Conservation (phyloP, 805 yeast genomes). For the Candida tammaniensis region DNA sequence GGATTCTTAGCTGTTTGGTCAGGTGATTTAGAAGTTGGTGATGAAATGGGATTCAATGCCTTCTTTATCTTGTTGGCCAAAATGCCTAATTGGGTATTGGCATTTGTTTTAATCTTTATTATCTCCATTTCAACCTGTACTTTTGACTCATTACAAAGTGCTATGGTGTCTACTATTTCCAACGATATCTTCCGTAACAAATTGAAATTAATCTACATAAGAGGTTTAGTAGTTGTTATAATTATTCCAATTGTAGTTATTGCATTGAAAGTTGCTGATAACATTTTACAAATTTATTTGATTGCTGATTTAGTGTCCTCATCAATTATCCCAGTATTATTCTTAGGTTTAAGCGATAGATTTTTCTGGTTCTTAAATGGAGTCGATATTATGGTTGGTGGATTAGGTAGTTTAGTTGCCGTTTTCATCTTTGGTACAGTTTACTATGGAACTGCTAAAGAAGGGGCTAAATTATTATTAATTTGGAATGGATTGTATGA, state of each 20-base stretch:
- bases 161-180: conserved; percentile 82
- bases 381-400: conserved; percentile 78
- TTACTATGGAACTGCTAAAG: conserved; percentile 67
- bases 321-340: conserved; percentile 78
- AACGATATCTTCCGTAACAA: conserved; percentile 87
- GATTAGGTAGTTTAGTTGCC: conserved; percentile 75
- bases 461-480: conserved; percentile 74
- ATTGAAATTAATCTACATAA: conserved; percentile 60
- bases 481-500: conserved; percentile 78
- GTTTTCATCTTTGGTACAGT: conserved; percentile 83
- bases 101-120: conserved; percentile 73
- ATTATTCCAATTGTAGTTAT: conserved; percentile 88
- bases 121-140: conserved; percentile 81
- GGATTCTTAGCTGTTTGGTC: conserved; percentile 93
- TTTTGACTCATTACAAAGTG: conserved; percentile 85
- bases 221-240: conserved; percentile 66
- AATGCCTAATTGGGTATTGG: conserved; percentile 85
- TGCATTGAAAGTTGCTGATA: conserved; percentile 77
- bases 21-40: conserved; percentile 54
- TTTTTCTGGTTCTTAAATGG: conserved; percentile 69
- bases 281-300: conserved; percentile 80
- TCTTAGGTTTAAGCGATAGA: conserved; percentile 68
- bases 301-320: conserved; percentile 90
- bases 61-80: conserved; percentile 67
- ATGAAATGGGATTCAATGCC: conserved; percentile 60